phyloP scores from a whole-genome alignment of 805 yeast species.

The Isabelozyma pseudorhagii region DNA sequence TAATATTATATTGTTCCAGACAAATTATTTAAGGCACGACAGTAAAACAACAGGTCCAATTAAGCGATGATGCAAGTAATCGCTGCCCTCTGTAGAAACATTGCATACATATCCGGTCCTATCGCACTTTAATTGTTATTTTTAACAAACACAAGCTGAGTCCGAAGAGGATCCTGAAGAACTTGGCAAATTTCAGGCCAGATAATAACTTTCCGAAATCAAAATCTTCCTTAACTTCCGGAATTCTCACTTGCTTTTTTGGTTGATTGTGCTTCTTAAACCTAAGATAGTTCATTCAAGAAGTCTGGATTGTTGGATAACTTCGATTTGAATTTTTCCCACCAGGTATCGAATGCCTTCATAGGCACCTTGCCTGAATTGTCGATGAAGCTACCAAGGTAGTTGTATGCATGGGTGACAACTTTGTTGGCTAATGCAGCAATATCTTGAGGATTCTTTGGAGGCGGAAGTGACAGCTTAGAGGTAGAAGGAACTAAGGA shows the following conservation, averaged over 20 bases:
- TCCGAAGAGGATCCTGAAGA: too few relatives aligned
- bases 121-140: too few relatives aligned
- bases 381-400: conserved; percentile 83
- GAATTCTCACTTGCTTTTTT: neutral
- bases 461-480: conserved; percentile 13
- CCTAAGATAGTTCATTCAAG: conserved; percentile 43
- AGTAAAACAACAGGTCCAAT: too few relatives aligned
- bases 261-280: neutral
- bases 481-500: conserved; percentile 19
- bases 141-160: too few relatives aligned
- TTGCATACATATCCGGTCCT: too few relatives aligned
- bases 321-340: conserved; percentile 83
- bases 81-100: too few relatives aligned
- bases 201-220: too few relatives aligned
- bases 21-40: too few relatives aligned
- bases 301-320: conserved; percentile 80
- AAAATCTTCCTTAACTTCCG: too few relatives aligned
- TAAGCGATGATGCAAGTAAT: too few relatives aligned
- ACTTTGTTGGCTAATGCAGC: conserved; percentile 80
- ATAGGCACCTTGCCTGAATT: conserved; percentile 78
- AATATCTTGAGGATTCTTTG: conserved; percentile 20
- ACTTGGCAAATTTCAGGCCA: too few relatives aligned
- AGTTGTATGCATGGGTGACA: conserved; percentile 90
- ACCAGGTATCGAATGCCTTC: conserved; percentile 88
- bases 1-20: too few relatives aligned